Percentiles rank a stretch among this genome's conserved stretches.
These are phyloP conservation scores for Vigna radiata DNA, from an alignment of 306 rosid species.

Conservation along the genomic window DNA sequence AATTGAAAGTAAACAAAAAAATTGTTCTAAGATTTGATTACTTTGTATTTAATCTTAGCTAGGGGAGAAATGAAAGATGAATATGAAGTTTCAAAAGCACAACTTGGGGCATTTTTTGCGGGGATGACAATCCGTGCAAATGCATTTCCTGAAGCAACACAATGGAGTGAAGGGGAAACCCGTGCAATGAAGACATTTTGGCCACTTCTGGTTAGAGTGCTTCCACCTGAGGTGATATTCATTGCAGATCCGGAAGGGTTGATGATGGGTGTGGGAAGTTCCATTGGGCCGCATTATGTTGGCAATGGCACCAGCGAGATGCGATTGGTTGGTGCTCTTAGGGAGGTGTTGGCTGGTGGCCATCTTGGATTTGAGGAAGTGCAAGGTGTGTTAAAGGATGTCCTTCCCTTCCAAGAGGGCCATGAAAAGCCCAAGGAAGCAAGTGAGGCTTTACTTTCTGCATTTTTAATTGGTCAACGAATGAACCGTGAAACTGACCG, in stretches of 20 bases:
- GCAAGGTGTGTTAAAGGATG: slow-evolving; percentile 85
- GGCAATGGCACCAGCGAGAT: slow-evolving; percentile 76
- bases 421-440: slow-evolving; percentile 54
- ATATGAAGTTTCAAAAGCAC: slow-evolving; percentile 79
- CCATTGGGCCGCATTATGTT: slow-evolving; percentile 80
- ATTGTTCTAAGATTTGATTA: not conserved
- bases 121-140: slow-evolving; percentile 95
- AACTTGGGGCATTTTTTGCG: slow-evolving; percentile 93
- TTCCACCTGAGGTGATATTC: slow-evolving; percentile 84
- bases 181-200: slow-evolving; percentile 78
- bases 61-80: slow-evolving; percentile 76
- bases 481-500: slow-evolving; percentile 98
- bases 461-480: slow-evolving; percentile 94
- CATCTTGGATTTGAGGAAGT: slow-evolving; percentile 97
- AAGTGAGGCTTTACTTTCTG: slow-evolving; percentile 86
- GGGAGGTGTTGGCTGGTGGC: slow-evolving; percentile 95
- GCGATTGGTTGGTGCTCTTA: slow-evolving; percentile 94
- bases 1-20: not conserved
- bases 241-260: slow-evolving; percentile 94
- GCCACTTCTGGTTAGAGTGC: slow-evolving; percentile 81
- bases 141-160: slow-evolving; percentile 90
- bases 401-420: slow-evolving; percentile 67
- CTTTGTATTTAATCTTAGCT: slow-evolving; percentile 49
- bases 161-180: slow-evolving; percentile 98
- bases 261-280: slow-evolving; percentile 79